Percentiles rank a stretch among this genome's conserved stretches.
Evolutionary conservation across 257 asterid species (phyloP).

Genomic region (Gentiana macrophylla): DNA sequence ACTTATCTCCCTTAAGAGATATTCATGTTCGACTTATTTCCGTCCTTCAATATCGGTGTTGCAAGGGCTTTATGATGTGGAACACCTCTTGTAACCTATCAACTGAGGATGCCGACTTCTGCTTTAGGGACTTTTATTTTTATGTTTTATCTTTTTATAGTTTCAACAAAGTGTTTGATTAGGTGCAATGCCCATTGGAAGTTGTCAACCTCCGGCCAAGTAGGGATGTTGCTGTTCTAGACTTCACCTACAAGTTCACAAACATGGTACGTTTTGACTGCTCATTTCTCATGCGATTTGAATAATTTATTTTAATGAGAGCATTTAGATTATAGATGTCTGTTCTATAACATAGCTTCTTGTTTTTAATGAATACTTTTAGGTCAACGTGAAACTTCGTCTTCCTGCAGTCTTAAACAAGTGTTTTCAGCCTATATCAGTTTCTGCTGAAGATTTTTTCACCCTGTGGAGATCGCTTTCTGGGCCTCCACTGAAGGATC

Average conservation of each 20-base stretch:
- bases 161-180: constrained; percentile 12
- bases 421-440: constrained; percentile 66
- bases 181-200: constrained; percentile 97
- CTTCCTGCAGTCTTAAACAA: constrained; percentile 85
- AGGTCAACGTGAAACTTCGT: constrained; percentile 86
- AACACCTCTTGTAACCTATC: too few species aligned
- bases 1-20: not conserved
- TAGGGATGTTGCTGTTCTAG: constrained; percentile 89
- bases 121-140: not conserved
- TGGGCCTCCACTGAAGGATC: constrained; percentile 92
- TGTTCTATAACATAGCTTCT: not conserved
- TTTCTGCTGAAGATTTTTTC: constrained; percentile 84
- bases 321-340: not conserved
- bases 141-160: not conserved
- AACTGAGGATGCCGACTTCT: too few species aligned
- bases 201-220: constrained; percentile 78
- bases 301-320: not conserved
- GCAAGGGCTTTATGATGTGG: too few species aligned
- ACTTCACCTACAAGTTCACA: constrained; percentile 65
- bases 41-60: not conserved
- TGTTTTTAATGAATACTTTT: constrained; percentile 1
- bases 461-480: constrained; percentile 96
- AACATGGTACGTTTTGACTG: constrained; percentile 35
- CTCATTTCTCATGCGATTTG: constrained; percentile 1
- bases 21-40: not conserved